Conservation (phyloP, 768 basidiomycete genomes). For the Phylloporus scabripes region DNA sequence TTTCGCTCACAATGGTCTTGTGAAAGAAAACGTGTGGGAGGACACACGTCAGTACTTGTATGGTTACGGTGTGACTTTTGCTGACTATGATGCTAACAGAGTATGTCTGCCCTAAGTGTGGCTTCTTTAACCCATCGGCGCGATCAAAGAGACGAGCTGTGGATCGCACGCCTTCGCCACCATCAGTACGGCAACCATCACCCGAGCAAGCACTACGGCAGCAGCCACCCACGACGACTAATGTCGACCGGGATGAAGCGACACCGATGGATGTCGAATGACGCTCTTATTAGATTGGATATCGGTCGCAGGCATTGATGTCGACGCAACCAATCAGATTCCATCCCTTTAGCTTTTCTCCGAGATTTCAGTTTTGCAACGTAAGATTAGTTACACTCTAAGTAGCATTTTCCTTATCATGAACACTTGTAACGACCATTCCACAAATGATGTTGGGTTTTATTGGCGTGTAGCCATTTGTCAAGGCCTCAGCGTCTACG, state of each 20-base stretch:
- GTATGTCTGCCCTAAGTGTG: constrained; percentile 83
- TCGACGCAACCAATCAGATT: not conserved
- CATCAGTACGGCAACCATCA: constrained; percentile 10
- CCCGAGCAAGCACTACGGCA: constrained; percentile 6
- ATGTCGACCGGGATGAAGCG: constrained; percentile 8
- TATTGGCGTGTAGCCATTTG: too few species aligned
- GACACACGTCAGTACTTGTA: constrained; percentile 61
- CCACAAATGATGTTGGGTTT: not conserved
- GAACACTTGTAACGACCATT: not conserved
- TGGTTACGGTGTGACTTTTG: not conserved
- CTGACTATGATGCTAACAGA: constrained; percentile 40
- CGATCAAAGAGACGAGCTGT: constrained; percentile 28
- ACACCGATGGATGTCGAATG: constrained; percentile 11
- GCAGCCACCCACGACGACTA: not conserved
- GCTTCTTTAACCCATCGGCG: constrained; percentile 64
- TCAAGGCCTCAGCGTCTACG: too few species aligned
- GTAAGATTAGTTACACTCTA: not conserved
- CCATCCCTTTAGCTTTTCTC: constrained; percentile 4
- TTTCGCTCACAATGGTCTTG: constrained; percentile 84
- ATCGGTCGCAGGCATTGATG: not conserved
- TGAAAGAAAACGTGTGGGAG: constrained; percentile 76
- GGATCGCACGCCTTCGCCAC: constrained; percentile 27
- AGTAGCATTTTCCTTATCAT: not conserved
- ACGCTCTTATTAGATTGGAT: not conserved
- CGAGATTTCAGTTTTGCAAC: not conserved